Base-by-base conservation (phyloP, 2,329 filamentous ascomycete species). In the Microdochium trichocladiopsis region DNA sequence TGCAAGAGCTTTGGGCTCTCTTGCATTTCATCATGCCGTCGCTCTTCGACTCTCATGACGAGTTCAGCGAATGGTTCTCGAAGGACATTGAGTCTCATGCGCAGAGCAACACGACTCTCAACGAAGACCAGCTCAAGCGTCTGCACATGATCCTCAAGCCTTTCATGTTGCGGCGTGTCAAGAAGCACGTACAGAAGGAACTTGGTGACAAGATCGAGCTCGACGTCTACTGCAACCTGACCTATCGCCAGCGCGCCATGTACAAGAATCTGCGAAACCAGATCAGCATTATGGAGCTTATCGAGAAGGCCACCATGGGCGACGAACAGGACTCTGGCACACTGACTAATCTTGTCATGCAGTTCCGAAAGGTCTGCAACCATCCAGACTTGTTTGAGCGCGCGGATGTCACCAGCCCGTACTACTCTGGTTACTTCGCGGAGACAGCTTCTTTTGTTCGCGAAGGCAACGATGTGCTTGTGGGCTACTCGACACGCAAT, bases 21-120 rank as follows among this genome's bases (percentile, higher is more conserved):
- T 79, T 99, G 21, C 94, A 99, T 78, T 99, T 99, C 74, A 97
- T 97, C 74, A 97, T 99, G 94, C 94, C 94, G n/a, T 96, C 90
- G 45, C 78, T 99, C 50, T 99, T 99, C 70, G 94, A 94, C 69
- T 93, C 88, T 1, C 90, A 94, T 70, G 90, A 95, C 64, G 90
- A 94, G 64, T 95, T 95, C 65, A 93, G 88, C 72, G 90, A 94
- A 62, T 95, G 90, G 90, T 95, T 95, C 68, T 93, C 88, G 51
- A 94, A 94, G 72, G 90, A 94, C 60, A 99, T 99, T 56, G 94
- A 99, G 71, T 97, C 92, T 37, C 94, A 99, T 67, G 94, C 94
- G 1, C 93, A 96, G 72, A 96, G 91, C 69, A 97, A 99, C 66
- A 97, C 93, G n/a, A 97, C 97, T 68, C 86, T 99, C 54, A 99